Evolutionary conservation across 208 protist species (phyloP).

Genomic region (Vickermania ingenoplastis): DNA sequence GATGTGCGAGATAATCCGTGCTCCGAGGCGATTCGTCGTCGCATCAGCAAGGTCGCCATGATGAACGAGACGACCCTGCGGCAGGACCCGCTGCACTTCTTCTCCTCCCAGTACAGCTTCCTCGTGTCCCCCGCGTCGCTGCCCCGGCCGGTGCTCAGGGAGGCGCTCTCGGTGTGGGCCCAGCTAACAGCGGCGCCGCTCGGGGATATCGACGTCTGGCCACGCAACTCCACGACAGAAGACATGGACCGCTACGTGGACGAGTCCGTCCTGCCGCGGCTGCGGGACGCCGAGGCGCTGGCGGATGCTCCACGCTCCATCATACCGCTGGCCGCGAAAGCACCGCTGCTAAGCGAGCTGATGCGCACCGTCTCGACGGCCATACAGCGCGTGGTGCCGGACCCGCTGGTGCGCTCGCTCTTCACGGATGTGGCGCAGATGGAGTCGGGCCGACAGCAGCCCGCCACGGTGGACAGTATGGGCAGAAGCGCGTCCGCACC

Average conservation of each 20-base stretch:
- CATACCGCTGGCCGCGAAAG: constrained; percentile 50
- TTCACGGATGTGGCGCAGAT: constrained; percentile 49
- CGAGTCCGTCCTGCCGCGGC: constrained; percentile 12
- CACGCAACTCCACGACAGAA: constrained; percentile 49
- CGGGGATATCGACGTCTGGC: constrained; percentile 52
- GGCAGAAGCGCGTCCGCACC: constrained; percentile 6
- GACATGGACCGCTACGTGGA: constrained; percentile 25
- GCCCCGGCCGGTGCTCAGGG: constrained; percentile 27
- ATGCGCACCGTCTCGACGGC: constrained; percentile 61
- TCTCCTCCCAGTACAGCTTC: constrained; percentile 41
- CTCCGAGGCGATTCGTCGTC: constrained; percentile 25
- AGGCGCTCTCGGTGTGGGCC: constrained; percentile 64
- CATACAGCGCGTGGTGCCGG: constrained; percentile 33
- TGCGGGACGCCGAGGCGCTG: constrained; percentile 20
- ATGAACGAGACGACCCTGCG: constrained; percentile 23
- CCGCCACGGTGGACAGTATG: no score
- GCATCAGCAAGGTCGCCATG: constrained; percentile 25
- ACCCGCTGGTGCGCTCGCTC: constrained; percentile 60
- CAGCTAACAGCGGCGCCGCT: constrained; percentile 57
- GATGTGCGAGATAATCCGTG: constrained; percentile 40
- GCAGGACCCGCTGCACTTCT: constrained; percentile 59
- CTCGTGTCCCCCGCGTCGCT: constrained; percentile 36
- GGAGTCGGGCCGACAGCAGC: constrained; percentile 2
- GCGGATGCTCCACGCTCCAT: constrained; percentile 19
- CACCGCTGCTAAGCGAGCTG: constrained; percentile 72